phyloP scores from a whole-genome alignment of 257 asterid species.

The Rauvolfia tetraphylla region DNA sequence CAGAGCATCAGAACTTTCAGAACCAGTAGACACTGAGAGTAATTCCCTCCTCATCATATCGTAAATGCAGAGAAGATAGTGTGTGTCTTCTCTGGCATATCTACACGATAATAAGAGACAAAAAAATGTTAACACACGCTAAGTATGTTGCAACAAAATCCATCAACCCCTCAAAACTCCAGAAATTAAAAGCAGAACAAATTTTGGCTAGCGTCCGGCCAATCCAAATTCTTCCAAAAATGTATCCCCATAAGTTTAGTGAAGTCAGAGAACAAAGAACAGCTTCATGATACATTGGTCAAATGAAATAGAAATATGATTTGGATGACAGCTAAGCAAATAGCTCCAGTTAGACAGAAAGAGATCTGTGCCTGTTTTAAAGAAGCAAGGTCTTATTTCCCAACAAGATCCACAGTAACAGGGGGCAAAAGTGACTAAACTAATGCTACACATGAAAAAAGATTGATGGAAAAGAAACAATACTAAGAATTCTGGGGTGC shows the following conservation, averaged over 20 bases:
- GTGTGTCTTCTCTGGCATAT: constrained; percentile 98
- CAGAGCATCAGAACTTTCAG: constrained; percentile 64
- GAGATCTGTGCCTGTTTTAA: background rate
- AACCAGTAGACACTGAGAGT: constrained; percentile 42
- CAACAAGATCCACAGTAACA: background rate
- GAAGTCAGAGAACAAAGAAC: background rate
- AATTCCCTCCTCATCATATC: constrained; percentile 71
- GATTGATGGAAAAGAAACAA: background rate
- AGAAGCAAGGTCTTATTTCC: background rate
- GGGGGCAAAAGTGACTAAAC: background rate
- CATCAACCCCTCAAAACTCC: background rate
- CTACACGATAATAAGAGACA: constrained; percentile 31
- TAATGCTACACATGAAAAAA: background rate
- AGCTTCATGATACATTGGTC: background rate
- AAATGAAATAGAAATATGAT: too few relatives aligned
- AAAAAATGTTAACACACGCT: background rate
- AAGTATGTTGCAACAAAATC: background rate
- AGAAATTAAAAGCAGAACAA: background rate
- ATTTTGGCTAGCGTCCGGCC: background rate
- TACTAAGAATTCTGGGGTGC: background rate
- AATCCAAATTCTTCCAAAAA: background rate
- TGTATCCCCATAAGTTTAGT: background rate
- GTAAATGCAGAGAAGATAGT: constrained; percentile 81
- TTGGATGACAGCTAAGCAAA: background rate
- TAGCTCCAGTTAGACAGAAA: background rate